A percentile compares a stretch with the other conserved stretches of the same genome.
phyloP scores from a whole-genome alignment of 805 yeast species.

The Suhomyces sp. region DNA sequence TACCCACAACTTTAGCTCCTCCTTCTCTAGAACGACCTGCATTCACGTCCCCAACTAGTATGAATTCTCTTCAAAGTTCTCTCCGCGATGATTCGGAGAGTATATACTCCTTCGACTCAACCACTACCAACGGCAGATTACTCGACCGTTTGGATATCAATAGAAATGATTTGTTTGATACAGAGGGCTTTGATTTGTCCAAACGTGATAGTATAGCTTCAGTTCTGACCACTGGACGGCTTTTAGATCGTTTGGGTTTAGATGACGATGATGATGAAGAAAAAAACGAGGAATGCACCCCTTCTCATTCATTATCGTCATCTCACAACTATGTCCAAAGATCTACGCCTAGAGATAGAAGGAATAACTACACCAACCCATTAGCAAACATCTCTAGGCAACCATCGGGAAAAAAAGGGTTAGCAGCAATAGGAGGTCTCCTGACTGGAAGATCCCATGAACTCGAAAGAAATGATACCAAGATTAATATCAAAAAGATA shows the following conservation, averaged over 20 bases:
- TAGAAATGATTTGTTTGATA: conserved; percentile 20
- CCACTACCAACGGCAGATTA: conserved; percentile 42
- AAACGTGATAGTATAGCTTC: conserved; percentile 21
- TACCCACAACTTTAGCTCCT: conserved; percentile 1
- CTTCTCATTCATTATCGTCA: background rate
- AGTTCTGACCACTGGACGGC: conserved; percentile 30
- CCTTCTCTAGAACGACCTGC: background rate
- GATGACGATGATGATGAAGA: conserved; percentile 15
- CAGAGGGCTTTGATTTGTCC: conserved; percentile 11
- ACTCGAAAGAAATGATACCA: background rate
- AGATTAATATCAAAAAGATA: conserved; percentile 6
- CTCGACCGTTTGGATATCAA: conserved; percentile 38
- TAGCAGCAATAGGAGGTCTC: conserved; percentile 5
- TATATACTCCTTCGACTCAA: conserved; percentile 45
- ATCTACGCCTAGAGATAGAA: conserved; percentile 1
- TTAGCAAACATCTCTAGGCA: conserved; percentile 1
- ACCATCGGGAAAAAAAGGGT: conserved; percentile 1
- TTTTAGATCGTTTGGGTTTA: conserved; percentile 28
- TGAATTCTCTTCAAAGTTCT: background rate
- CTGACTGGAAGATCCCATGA: background rate
- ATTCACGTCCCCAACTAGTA: background rate
- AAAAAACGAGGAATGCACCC: background rate
- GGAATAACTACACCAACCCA: background rate
- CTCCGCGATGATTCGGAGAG: conserved; percentile 30
- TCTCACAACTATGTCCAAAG: background rate